A percentile compares a stretch with the other conserved stretches of the same genome.
phyloP scores from a whole-genome alignment of 441 rosid species.

The Codiaeum variegatum region DNA sequence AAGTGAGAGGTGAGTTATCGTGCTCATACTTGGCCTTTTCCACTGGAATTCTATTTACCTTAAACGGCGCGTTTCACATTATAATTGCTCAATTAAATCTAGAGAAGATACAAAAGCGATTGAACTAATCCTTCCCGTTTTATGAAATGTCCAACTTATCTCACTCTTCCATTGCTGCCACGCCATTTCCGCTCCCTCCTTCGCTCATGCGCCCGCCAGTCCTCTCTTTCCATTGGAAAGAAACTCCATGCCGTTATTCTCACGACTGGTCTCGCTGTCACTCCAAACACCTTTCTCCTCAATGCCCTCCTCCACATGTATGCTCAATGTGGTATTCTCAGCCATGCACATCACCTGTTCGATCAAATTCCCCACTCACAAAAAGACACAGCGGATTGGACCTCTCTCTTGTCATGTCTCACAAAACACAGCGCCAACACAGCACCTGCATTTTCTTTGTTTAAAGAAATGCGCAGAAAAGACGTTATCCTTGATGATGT shows the following conservation, averaged over 20 bases:
- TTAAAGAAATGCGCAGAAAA: slow-evolving; percentile 41
- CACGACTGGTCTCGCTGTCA: slow-evolving; percentile 38
- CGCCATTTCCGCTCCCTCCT: slow-evolving; percentile 51
- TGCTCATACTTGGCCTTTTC: too few relatives aligned
- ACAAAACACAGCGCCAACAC: slow-evolving; percentile 25
- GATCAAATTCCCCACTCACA: slow-evolving; percentile 56
- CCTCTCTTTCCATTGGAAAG: slow-evolving; percentile 42
- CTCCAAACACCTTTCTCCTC: slow-evolving; percentile 44
- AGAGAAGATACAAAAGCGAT: background rate
- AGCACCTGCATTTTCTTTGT: slow-evolving; percentile 35
- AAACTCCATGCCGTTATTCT: slow-evolving; percentile 58
- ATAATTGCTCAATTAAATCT: background rate
- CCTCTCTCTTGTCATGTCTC: slow-evolving; percentile 53
- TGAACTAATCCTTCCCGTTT: background rate
- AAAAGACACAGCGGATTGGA: slow-evolving; percentile 72
- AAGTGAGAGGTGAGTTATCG: too few relatives aligned
- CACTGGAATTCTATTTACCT: background rate
- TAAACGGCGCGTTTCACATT: too few relatives aligned
- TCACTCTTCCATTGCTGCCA: slow-evolving; percentile 16
- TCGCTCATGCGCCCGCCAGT: slow-evolving; percentile 45
- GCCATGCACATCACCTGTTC: slow-evolving; percentile 55
- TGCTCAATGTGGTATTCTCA: slow-evolving; percentile 34
- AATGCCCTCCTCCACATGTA: slow-evolving; percentile 62
- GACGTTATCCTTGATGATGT: slow-evolving; percentile 49
- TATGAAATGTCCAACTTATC: slow-evolving; percentile 42